phyloP scores from a whole-genome alignment of 2,329 filamentous ascomycete species.

The Apiospora malaysiana region DNA sequence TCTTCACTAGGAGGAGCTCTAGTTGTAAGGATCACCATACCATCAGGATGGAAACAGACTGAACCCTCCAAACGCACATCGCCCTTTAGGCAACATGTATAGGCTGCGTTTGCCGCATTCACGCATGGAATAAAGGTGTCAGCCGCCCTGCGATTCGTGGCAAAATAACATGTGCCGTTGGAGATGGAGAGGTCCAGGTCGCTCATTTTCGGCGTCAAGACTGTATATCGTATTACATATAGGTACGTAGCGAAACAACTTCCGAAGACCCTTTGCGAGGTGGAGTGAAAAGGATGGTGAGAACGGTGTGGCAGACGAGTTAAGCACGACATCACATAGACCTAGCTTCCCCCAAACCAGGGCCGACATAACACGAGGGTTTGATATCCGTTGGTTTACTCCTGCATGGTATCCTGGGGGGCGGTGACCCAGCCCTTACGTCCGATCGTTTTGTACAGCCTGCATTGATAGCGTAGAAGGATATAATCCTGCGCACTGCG shows the following conservation, averaged over 20 bases:
- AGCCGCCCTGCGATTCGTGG: conserved; percentile 5
- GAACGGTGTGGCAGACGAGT: neutral
- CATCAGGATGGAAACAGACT: conserved; percentile 28
- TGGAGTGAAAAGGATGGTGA: neutral
- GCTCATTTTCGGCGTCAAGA: conserved; percentile 22
- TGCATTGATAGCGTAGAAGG: neutral
- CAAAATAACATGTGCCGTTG: conserved; percentile 31
- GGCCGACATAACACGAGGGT: neutral
- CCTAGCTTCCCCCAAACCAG: neutral
- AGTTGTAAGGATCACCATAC: conserved; percentile 21
- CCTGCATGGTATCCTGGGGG: neutral
- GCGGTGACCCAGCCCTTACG: neutral
- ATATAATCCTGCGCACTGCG: neutral
- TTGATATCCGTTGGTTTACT: neutral
- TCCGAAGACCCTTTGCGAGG: neutral
- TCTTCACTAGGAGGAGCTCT: neutral
- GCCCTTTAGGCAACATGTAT: conserved; percentile 30
- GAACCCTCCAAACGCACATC: conserved; percentile 29
- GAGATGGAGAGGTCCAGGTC: conserved; percentile 27
- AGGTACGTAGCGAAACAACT: neutral
- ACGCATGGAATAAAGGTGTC: conserved; percentile 31
- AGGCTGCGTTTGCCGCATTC: conserved; percentile 29
- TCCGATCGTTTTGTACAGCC: neutral
- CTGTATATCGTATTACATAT: neutral
- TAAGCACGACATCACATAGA: neutral